Percentiles rank a stretch among this genome's conserved stretches.
Evolutionary conservation across 441 rosid species (phyloP).

Genomic region (Euphorbia neoarborescens): DNA sequence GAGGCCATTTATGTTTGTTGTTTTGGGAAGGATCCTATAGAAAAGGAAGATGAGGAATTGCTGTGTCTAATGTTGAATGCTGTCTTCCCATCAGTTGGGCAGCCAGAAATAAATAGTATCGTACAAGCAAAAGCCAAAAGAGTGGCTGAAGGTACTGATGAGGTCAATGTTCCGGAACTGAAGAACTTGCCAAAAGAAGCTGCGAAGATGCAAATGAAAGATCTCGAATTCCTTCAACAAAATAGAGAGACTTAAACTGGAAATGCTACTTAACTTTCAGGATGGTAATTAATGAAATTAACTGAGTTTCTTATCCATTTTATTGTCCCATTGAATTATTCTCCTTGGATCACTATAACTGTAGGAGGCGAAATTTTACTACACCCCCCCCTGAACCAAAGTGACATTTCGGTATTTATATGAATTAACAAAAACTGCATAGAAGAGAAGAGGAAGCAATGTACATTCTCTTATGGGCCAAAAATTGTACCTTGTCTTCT

Average conservation of each 20-base stretch:
- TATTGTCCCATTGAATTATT: background rate
- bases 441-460: background rate
- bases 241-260: slow-evolving; percentile 35
- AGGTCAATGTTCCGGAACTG: slow-evolving; percentile 32
- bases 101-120: slow-evolving; percentile 46
- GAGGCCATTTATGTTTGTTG: slow-evolving; percentile 79
- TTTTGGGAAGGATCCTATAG: slow-evolving; percentile 56
- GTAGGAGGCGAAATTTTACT: slow-evolving; percentile 31
- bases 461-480: background rate
- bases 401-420: background rate
- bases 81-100: slow-evolving; percentile 58
- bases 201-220: slow-evolving; percentile 74
- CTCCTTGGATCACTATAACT: background rate
- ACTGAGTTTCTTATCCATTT: background rate
- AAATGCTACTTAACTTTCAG: background rate
- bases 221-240: slow-evolving; percentile 78
- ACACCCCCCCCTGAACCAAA: slow-evolving; percentile 55
- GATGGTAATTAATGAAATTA: slow-evolving; percentile 1
- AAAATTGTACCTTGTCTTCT: slow-evolving; percentile 53
- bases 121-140: slow-evolving; percentile 47
- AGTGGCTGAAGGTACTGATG: slow-evolving; percentile 61
- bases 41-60: slow-evolving; percentile 65
- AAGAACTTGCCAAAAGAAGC: slow-evolving; percentile 72
- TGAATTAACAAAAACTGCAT: background rate
- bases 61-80: slow-evolving; percentile 49